These are phyloP conservation scores for Nemophila menziesii DNA, from an alignment of 257 asterid genomes.

Conservation along the genomic window DNA sequence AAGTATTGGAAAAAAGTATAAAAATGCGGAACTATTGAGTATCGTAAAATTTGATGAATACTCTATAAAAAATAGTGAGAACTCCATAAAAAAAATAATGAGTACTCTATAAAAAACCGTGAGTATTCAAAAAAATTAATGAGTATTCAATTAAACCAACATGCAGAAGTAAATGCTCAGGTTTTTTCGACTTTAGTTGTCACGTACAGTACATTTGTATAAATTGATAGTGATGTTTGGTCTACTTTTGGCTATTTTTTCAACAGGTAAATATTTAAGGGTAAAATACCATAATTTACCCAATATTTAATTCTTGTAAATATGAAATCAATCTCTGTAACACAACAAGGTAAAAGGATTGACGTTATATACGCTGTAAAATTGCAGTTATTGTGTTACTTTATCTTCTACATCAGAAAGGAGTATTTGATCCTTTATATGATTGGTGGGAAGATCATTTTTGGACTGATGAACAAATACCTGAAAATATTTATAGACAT, in stretches of 20 bases:
- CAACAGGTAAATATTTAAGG: conserved; percentile 46
- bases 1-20: too few species aligned
- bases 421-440: conserved; percentile 72
- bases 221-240: conserved; percentile 68
- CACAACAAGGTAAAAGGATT: background rate
- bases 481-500: conserved; percentile 15
- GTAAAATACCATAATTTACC: too few species aligned
- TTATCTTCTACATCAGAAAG: conserved; percentile 84
- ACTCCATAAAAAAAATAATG: too few species aligned
- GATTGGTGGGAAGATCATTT: conserved; percentile 98
- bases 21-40: too few species aligned
- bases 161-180: conserved; percentile 62
- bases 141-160: too few species aligned
- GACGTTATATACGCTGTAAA: conserved; percentile 6
- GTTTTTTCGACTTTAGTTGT: conserved; percentile 83
- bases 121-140: too few species aligned
- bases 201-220: conserved; percentile 78
- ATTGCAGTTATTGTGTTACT: conserved; percentile 55
- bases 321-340: background rate
- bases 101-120: too few species aligned
- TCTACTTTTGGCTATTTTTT: conserved; percentile 62
- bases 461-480: conserved; percentile 26
- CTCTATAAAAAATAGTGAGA: too few species aligned
- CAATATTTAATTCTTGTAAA: background rate
- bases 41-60: too few species aligned